phyloP scores from a whole-genome alignment of 345 rosid species.

The Isatis tinctoria region DNA sequence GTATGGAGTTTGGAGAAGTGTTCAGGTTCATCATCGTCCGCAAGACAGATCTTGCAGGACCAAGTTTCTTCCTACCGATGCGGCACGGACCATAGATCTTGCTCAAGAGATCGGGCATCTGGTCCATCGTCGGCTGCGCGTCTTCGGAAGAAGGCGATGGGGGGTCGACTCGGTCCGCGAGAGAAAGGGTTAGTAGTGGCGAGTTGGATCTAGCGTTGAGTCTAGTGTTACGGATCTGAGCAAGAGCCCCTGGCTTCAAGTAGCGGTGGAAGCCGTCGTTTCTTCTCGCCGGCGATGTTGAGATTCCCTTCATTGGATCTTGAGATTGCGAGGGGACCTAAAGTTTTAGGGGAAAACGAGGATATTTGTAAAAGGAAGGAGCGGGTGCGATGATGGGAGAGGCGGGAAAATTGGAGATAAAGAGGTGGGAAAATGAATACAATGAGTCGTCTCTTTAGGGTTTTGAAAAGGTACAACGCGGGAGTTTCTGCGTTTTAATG shows the following conservation, averaged over 20 bases:
- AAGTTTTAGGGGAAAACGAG: not conserved
- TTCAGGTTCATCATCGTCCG: slow-evolving; percentile 26
- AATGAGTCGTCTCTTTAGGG: slow-evolving; percentile 3
- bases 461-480: slow-evolving; percentile 13
- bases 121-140: slow-evolving; percentile 22
- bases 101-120: slow-evolving; percentile 36
- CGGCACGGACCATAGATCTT: slow-evolving; percentile 40
- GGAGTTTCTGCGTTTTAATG: not conserved
- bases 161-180: not conserved
- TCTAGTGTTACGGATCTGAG: slow-evolving; percentile 52
- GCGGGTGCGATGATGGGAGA: slow-evolving; percentile 17
- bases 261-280: slow-evolving; percentile 40
- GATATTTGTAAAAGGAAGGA: slow-evolving; percentile 14
- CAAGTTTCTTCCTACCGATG: slow-evolving; percentile 49
- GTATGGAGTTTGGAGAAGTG: slow-evolving; percentile 7
- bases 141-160: not conserved
- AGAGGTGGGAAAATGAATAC: slow-evolving; percentile 30
- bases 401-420: slow-evolving; percentile 36
- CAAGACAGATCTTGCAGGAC: slow-evolving; percentile 41
- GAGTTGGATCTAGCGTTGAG: slow-evolving; percentile 41
- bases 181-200: not conserved
- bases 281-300: slow-evolving; percentile 31
- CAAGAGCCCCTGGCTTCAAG: slow-evolving; percentile 59
- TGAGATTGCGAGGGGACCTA: not conserved
- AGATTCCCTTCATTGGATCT: slow-evolving; percentile 31